phyloP scores from a whole-genome alignment of 2,329 filamentous ascomycete species.

The Geosmithia putterillii region DNA sequence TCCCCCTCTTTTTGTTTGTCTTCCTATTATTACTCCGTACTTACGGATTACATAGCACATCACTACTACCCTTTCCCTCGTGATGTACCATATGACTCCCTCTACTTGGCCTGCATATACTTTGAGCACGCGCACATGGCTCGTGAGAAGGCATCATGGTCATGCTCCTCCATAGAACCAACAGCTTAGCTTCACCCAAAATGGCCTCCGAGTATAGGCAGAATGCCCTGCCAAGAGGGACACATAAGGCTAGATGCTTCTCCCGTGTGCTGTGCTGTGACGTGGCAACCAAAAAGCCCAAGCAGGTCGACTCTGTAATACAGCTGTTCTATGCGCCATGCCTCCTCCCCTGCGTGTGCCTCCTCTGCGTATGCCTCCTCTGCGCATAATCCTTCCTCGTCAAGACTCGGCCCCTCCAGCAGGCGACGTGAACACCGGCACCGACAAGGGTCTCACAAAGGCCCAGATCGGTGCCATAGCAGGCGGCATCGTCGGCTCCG shows the following conservation, averaged over 20 bases:
- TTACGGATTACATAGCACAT: too few species aligned
- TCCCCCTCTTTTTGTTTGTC: not conserved
- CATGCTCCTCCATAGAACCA: too few species aligned
- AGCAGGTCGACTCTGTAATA: too few species aligned
- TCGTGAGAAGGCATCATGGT: not conserved
- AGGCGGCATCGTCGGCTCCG: slow-evolving; percentile 23
- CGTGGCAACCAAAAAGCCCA: too few species aligned
- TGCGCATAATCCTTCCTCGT: not conserved
- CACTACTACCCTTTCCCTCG: not conserved
- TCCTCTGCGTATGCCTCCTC: not conserved
- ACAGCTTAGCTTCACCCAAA: too few species aligned
- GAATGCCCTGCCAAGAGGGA: too few species aligned
- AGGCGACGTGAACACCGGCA: not conserved
- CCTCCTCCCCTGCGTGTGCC: too few species aligned
- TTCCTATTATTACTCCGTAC: not conserved
- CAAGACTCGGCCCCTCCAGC: not conserved
- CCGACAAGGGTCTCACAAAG: slow-evolving; percentile 13
- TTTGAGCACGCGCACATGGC: not conserved
- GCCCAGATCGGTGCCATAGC: slow-evolving; percentile 27
- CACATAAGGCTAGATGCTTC: too few species aligned
- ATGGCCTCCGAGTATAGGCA: too few species aligned
- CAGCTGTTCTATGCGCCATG: too few species aligned
- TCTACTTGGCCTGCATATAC: not conserved
- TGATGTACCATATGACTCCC: not conserved
- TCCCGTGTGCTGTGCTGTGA: too few species aligned